phyloP scores from a whole-genome alignment of 2,329 filamentous ascomycete genomes.

The Hymenoscyphus occultus region DNA sequence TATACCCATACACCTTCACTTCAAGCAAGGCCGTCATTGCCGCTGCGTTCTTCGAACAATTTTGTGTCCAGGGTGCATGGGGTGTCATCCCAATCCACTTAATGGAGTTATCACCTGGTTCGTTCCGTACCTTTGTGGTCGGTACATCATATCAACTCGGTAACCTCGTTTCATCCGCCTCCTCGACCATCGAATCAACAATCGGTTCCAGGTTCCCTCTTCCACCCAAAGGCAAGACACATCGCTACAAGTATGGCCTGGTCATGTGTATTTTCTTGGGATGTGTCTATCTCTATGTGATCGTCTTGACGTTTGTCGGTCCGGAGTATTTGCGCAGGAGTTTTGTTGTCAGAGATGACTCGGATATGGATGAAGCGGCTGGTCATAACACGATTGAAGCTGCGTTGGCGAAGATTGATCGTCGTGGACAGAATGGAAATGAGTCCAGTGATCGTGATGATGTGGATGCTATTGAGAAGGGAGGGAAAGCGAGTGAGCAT shows the following conservation, averaged over 20 bases:
- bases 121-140: constrained; percentile 68
- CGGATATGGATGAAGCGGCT: constrained; percentile 44
- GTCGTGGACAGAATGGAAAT: neutral
- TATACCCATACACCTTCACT: constrained; percentile 81
- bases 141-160: constrained; percentile 72
- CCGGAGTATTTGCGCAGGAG: constrained; percentile 47
- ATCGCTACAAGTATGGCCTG: constrained; percentile 71
- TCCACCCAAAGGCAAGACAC: constrained; percentile 48
- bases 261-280: constrained; percentile 91
- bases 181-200: constrained; percentile 74
- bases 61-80: constrained; percentile 76
- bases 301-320: constrained; percentile 51
- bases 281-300: constrained; percentile 53
- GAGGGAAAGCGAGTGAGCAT: neutral
- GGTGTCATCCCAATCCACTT: constrained; percentile 71
- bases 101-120: constrained; percentile 68
- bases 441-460: neutral
- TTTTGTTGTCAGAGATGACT: constrained; percentile 47
- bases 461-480: constrained; percentile 1
- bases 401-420: constrained; percentile 28
- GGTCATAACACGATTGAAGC: constrained; percentile 35
- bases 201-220: constrained; percentile 74
- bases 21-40: constrained; percentile 64
- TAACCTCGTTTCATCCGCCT: constrained; percentile 71
- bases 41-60: constrained; percentile 80